These are phyloP conservation scores for Lithospermum erythrorhizon DNA, from an alignment of 257 asterid genomes.

Conservation along the genomic window DNA sequence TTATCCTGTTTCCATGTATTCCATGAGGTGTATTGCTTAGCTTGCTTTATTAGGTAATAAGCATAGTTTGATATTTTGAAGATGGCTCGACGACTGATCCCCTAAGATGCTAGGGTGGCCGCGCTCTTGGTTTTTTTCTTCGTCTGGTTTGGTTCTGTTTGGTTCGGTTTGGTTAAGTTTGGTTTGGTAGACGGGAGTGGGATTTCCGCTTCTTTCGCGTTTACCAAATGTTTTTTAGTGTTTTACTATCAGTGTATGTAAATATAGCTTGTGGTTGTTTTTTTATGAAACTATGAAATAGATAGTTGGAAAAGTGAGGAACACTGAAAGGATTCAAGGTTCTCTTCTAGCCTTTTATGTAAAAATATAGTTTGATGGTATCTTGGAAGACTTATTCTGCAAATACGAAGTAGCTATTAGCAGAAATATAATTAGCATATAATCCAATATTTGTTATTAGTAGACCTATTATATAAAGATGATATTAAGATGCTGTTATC, in stretches of 20 bases:
- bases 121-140: not conserved
- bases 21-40: conserved; percentile 76
- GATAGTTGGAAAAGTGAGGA: too few relatives aligned
- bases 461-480: too few relatives aligned
- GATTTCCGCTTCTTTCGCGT: not conserved
- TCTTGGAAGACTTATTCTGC: too few relatives aligned
- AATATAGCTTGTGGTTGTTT: not conserved
- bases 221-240: not conserved
- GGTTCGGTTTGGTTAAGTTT: not conserved
- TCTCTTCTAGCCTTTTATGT: too few relatives aligned
- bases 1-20: conserved; percentile 40
- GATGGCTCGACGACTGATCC: conserved; percentile 2
- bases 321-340: too few relatives aligned
- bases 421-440: too few relatives aligned
- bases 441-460: too few relatives aligned
- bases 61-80: not conserved
- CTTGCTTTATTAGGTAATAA: not conserved
- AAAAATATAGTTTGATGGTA: too few relatives aligned
- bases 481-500: too few relatives aligned
- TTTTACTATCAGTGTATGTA: not conserved
- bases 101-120: not conserved
- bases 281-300: too few relatives aligned
- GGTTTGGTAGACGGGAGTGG: not conserved
- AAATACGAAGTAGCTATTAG: too few relatives aligned
- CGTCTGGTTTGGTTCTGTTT: not conserved